phyloP scores from a whole-genome alignment of 495 filamentous ascomycete genomes.

The Penicillium silybi region DNA sequence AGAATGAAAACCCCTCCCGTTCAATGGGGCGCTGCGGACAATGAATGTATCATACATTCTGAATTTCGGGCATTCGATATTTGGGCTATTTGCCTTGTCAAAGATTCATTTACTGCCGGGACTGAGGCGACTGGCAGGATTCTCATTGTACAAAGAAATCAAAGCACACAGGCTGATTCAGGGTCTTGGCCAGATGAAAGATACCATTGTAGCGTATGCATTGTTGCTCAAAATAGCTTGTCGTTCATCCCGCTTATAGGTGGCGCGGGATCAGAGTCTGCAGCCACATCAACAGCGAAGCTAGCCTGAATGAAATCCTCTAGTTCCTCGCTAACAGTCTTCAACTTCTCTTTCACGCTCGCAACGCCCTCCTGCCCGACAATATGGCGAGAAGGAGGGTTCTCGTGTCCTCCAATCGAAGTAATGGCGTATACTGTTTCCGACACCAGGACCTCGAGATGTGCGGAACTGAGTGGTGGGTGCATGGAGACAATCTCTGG shows the following conservation, averaged over 20 bases:
- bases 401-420: slow-evolving; percentile 90
- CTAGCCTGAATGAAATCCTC: slow-evolving; percentile 95
- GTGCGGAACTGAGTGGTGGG: slow-evolving; percentile 58
- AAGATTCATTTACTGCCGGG: too few species aligned
- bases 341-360: slow-evolving; percentile 91
- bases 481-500: slow-evolving; percentile 65
- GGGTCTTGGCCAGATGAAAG: background rate
- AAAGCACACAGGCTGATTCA: background rate
- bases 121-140: too few species aligned
- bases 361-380: slow-evolving; percentile 87
- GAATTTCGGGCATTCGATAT: too few species aligned
- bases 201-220: too few species aligned
- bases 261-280: slow-evolving; percentile 28
- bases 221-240: background rate
- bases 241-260: slow-evolving; percentile 9
- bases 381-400: slow-evolving; percentile 90
- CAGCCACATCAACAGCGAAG: slow-evolving; percentile 71
- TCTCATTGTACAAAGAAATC: background rate
- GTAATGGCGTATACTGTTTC: slow-evolving; percentile 92
- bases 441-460: slow-evolving; percentile 65
- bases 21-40: too few species aligned
- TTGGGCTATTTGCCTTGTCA: too few species aligned
- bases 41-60: too few species aligned
- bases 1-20: too few species aligned
- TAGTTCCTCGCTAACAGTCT: slow-evolving; percentile 91